Evolutionary conservation across 768 basidiomycete genomes (phyloP).

Genomic region (Ramaria sp.): DNA sequence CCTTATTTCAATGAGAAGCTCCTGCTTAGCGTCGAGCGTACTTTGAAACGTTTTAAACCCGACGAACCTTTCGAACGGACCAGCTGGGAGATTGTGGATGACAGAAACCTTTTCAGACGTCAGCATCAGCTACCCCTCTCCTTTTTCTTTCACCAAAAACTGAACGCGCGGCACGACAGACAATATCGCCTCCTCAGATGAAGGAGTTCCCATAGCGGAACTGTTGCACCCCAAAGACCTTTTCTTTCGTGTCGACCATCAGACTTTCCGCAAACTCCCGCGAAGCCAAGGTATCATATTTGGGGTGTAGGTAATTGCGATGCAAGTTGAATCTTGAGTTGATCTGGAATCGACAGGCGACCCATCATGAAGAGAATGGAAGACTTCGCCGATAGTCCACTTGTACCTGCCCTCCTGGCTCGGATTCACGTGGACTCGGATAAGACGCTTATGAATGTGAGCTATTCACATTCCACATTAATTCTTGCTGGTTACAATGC

Average conservation of each 20-base stretch:
- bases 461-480: conserved; percentile 2
- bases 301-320: conserved; percentile 17
- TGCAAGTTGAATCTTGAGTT: not conserved
- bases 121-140: not conserved
- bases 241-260: conserved; percentile 24
- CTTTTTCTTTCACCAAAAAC: not conserved
- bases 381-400: conserved; percentile 22
- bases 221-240: conserved; percentile 21
- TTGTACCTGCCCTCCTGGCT: conserved; percentile 22
- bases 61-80: conserved; percentile 25
- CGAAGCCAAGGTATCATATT: conserved; percentile 23
- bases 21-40: conserved; percentile 24
- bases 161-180: conserved; percentile 11
- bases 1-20: conserved; percentile 27
- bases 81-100: conserved; percentile 25
- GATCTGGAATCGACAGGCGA: conserved; percentile 14
- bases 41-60: conserved; percentile 23
- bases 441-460: conserved; percentile 19
- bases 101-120: conserved; percentile 21
- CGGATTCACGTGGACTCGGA: conserved; percentile 21
- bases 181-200: conserved; percentile 13
- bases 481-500: not conserved
- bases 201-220: conserved; percentile 6
- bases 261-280: conserved; percentile 28
- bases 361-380: conserved; percentile 22